Evolutionary conservation across 2,329 filamentous ascomycete species (phyloP), one percentile per base, ranked within the genome.

Genomic region (Sphaceloma murrayae): DNA sequence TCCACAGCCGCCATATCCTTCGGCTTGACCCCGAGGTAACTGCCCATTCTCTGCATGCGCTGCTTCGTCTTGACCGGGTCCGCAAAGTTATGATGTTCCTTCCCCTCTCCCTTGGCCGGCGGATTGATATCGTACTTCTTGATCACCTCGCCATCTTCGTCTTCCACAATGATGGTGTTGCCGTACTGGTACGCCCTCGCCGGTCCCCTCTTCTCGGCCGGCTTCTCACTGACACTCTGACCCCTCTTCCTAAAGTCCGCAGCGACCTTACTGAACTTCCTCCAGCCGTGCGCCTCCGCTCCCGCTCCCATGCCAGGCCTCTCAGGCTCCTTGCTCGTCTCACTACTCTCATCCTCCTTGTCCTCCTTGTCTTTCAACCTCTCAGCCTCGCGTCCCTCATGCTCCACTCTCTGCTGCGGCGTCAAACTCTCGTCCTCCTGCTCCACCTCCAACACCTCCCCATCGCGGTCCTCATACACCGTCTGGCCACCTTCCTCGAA

Each of bases 121-220:
- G 71, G 65, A 1, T 82, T 80, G 19, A 89, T 73, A 51, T 88
- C 80, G 57, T 87, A 88, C 46, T 84, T 80, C 66, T 88, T 88
- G 58, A 93, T 75, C 22, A 93, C 85, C 59, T 93, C 85, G 32
- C 85, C 85, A 53, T 88, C 80, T 60, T 84, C 82, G 50, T 93
- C 84, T 64, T 93, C 85, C 11, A 93, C 82, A 58, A 93, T 89
- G 51, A 93, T 85, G 67, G 85, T 88, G 58, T 85, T 88, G 50
- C 85, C 85, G 56, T 86, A 89, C 52, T 88, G 84, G 58, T 88
- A 93, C 4, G 85, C 85, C 36, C 81, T 70, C n/a, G 85, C 85
- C 9, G 84, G 82, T 45, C 82, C 82, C 52, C 75, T 70, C 27
- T 70, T 66, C 32, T 60, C 55, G 4, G 58, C 51, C 8, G 62